These are phyloP conservation scores for Cyamopsis tetragonoloba DNA, from an alignment of 306 rosid species.

Conservation along the genomic window DNA sequence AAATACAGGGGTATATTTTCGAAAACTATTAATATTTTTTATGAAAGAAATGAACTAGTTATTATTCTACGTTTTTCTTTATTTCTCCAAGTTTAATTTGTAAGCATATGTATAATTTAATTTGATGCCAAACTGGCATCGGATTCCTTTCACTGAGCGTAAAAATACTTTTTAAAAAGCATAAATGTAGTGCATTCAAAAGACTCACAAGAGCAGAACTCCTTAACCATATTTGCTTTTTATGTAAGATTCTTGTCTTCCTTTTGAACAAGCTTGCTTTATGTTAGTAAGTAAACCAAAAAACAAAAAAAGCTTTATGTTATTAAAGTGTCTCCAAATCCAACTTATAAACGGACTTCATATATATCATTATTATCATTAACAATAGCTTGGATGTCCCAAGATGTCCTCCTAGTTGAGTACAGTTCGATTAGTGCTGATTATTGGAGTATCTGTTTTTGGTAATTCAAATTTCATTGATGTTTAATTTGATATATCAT, in stretches of 20 bases:
- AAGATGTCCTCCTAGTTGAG: conserved; percentile 25
- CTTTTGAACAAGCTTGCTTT: conserved; percentile 47
- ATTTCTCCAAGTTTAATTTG: too few species aligned
- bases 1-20: too few species aligned
- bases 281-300: too few species aligned
- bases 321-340: conserved; percentile 29
- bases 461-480: too few species aligned
- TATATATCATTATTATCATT: background rate
- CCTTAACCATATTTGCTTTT: conserved; percentile 35
- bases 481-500: too few species aligned
- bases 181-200: conserved; percentile 38
- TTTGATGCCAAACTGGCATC: too few species aligned
- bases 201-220: conserved; percentile 40
- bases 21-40: too few species aligned
- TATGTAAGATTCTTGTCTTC: conserved; percentile 48
- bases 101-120: too few species aligned
- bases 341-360: too few species aligned
- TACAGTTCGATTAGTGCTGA: conserved; percentile 20
- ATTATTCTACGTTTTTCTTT: background rate
- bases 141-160: conserved; percentile 66
- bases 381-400: conserved; percentile 22
- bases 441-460: too few species aligned
- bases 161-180: conserved; percentile 38
- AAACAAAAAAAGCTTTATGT: too few species aligned
- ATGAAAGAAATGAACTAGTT: conserved; percentile 6